Conservation (phyloP, 2,329 filamentous ascomycete genomes). For the Huntiella bhutanensis region DNA sequence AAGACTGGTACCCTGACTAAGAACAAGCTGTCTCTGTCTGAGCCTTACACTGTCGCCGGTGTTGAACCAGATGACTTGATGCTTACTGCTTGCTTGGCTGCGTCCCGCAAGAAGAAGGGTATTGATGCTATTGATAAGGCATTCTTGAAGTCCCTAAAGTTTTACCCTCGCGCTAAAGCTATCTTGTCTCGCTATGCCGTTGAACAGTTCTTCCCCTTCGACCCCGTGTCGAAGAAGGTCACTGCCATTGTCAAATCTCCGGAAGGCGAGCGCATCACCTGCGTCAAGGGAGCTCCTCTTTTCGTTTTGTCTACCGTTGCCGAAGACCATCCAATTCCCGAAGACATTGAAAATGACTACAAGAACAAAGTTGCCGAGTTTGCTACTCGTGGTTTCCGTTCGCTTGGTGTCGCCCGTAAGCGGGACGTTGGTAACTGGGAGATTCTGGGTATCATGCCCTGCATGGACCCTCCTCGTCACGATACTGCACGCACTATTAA, state of each 20-base stretch:
- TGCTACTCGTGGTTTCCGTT: conserved; percentile 82
- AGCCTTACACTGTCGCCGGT: conserved; percentile 66
- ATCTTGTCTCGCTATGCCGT: conserved; percentile 71
- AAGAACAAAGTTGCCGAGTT: conserved; percentile 88
- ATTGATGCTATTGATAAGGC: conserved; percentile 91
- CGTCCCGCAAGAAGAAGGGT: conserved; percentile 87
- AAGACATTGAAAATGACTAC: conserved; percentile 62
- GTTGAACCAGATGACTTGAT: conserved; percentile 77
- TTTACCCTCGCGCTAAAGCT: conserved; percentile 65
- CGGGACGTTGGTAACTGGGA: conserved; percentile 67
- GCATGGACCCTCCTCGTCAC: conserved; percentile 76
- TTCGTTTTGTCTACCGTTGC: conserved; percentile 77
- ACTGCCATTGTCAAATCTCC: conserved; percentile 67
- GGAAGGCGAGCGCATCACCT: conserved; percentile 66
- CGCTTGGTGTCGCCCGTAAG: conserved; percentile 83
- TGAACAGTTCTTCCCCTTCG: conserved; percentile 70
- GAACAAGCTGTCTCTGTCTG: conserved; percentile 77
- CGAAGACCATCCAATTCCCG: conserved; percentile 62
- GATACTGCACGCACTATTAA: conserved; percentile 81
- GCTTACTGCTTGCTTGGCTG: conserved; percentile 77
- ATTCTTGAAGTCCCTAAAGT: conserved; percentile 69
- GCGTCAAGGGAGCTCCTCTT: conserved; percentile 79
- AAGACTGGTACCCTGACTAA: conserved; percentile 88
- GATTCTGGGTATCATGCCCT: conserved; percentile 88
- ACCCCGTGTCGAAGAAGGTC: conserved; percentile 87